Evolutionary conservation across 768 basidiomycete species (phyloP), one percentile per base, ranked within the genome.

Genomic region (Grammothele lineata): DNA sequence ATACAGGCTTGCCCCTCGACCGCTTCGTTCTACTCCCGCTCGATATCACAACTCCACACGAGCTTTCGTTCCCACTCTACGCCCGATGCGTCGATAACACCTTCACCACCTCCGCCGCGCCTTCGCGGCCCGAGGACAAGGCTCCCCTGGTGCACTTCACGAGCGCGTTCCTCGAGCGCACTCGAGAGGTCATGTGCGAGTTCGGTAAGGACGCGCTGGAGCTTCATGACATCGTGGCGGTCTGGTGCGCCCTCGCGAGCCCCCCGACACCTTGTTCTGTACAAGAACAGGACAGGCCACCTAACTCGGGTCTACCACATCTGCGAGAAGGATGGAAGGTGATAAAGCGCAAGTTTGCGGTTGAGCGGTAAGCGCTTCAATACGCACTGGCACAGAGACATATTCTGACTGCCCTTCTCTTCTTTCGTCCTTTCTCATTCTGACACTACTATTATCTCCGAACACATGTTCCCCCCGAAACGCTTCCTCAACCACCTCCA

Each of bases 151-250:
- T 69, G 5, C 85, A 90, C 62, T 89, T 93, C 60, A 88, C 89
- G 6, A 85, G 85, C 55, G 75, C 87, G 4, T 81, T 95, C 66
- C 68, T 92, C 1, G 81, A 86, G 60, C 75, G 81, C 36, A 78
- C 87, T 3, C 70, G 87, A 26, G 82, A 83, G 51, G 67, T 92
- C 41, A 92, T 94, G 85, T 48, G 80, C n/a, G 57, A 72, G 40
- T 92, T 81, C 50, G 91, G 91, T 7, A 81, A 85, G 51, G 92
- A 94, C 60, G 85, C 77, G 4, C 77, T 96, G 79, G 88, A 93
- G 66, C 74, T 94, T 45, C 93, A 97, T 58, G 93, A 97, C 57
- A 86, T 92, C 37, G 82, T 83, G 10, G 87, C 90, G 2, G 76
- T 95, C 14, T 95, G 91, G 89, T 92, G 84, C 63, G 87, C 90